These are phyloP conservation scores for Lactuca sativa DNA, from an alignment of 129 eudicot genomes.

Conservation along the genomic window DNA sequence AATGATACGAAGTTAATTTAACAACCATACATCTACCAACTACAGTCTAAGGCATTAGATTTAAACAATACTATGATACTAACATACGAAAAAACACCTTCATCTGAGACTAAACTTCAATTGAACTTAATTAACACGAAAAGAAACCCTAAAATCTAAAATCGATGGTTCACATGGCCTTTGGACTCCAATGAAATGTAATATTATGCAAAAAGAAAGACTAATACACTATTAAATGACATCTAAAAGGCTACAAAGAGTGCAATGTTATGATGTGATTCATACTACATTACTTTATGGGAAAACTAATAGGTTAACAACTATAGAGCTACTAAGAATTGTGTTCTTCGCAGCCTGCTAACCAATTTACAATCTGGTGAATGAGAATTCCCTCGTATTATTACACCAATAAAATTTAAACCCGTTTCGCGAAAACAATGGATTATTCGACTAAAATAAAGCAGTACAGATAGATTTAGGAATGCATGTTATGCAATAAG, in stretches of 20 bases:
- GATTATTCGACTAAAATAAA: neutral
- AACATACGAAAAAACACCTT: neutral
- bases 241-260: neutral
- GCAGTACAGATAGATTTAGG: neutral
- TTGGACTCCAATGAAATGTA: neutral
- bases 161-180: neutral
- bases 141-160: neutral
- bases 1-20: no score
- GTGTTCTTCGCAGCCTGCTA: neutral
- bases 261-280: neutral
- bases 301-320: neutral
- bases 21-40: no score
- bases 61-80: neutral
- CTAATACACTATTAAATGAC: neutral
- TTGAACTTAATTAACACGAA: neutral
- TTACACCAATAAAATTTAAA: neutral
- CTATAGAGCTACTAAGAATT: neutral
- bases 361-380: neutral
- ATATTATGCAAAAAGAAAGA: neutral
- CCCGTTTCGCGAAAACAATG: neutral
- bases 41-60: neutral
- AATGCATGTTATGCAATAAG: neutral
- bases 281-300: neutral
- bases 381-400: neutral
- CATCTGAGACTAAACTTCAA: neutral